phyloP scores from a whole-genome alignment of 352 stramenopile genomes.

The Thalassiosira mediterranea region DNA sequence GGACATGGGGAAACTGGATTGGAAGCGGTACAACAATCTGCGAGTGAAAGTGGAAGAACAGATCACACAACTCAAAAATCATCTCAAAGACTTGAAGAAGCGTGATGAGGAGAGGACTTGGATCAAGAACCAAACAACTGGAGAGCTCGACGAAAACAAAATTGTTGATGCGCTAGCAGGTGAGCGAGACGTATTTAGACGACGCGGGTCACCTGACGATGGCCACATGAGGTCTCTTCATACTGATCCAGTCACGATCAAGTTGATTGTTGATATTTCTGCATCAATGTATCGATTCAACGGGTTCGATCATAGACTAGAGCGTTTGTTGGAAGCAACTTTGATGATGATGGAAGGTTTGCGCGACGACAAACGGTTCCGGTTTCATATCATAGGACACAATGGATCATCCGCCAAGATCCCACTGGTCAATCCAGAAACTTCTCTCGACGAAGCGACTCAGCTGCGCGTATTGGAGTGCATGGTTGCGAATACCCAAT shows the following conservation, averaged over 20 bases:
- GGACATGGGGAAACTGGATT: constrained; percentile 78
- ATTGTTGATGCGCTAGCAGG: constrained; percentile 92
- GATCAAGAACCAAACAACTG: constrained; percentile 91
- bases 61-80: constrained; percentile 69
- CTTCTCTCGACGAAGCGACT: constrained; percentile 85
- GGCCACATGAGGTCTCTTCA: constrained; percentile 19
- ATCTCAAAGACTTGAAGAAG: constrained; percentile 88
- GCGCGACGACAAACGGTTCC: constrained; percentile 88
- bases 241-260: constrained; percentile 85
- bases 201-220: constrained; percentile 85
- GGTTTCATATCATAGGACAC: constrained; percentile 90
- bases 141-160: constrained; percentile 95
- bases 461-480: constrained; percentile 90
- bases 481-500: constrained; percentile 94
- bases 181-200: constrained; percentile 92
- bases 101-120: constrained; percentile 89
- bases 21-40: constrained; percentile 77
- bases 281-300: constrained; percentile 92
- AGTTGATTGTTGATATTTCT: constrained; percentile 93
- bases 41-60: constrained; percentile 61
- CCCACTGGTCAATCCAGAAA: constrained; percentile 89
- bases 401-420: constrained; percentile 89
- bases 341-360: constrained; percentile 96
- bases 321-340: constrained; percentile 91
- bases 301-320: constrained; percentile 89